Base-by-base conservation (phyloP, 768 basidiomycete genomes). In the Rhizopogon vulgaris region DNA sequence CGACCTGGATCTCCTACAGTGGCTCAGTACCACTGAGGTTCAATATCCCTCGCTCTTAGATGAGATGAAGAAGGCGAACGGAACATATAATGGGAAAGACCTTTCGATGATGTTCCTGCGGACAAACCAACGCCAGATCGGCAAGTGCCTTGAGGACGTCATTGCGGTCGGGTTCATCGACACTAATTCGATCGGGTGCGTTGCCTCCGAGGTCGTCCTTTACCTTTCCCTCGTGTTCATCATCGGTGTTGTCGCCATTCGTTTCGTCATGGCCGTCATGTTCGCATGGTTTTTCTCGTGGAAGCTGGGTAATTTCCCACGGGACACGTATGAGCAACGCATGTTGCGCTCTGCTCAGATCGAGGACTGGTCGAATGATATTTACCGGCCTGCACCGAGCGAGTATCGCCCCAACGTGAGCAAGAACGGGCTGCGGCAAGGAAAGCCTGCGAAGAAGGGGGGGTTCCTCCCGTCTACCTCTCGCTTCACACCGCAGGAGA, bases 241-340 rank as follows among this genome's bases (percentile, higher is more conserved):
- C 67, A 86, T 95, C 56, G 95, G 95, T 54, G 95, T 98, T 55
- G 95, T 98, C 57, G 78, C 82, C 49, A 93, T 96, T 67, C 90
- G 93, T 34, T 99, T 98, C 72, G 74, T 80, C 59, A 95, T 98
- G 93, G 96, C 96, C 42, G 90, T 96, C 63, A 77, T 95, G 66
- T 99, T 98, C 70, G 79, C 89, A 24, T 99, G 96, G 96, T 98
- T 97, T 79, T 87, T 90, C 68, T 92, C 89, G n/a, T 93, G 90
- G 85, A 84, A 84, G 62, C 77, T 99, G 38, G 96, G 96, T 43
- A 87, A 90, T 57, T 98, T 95, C 78, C 87, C 88, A 56, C 79
- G 82, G 37, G 96, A 99, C 71, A 91, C 92, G 14, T 92, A 94
- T 65, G 85, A 90, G 64, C 82, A 98, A 65, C 82, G 94, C 12